phyloP scores from a whole-genome alignment of 192 early-diverging fungal species.

The Haplosporangium gracile region DNA sequence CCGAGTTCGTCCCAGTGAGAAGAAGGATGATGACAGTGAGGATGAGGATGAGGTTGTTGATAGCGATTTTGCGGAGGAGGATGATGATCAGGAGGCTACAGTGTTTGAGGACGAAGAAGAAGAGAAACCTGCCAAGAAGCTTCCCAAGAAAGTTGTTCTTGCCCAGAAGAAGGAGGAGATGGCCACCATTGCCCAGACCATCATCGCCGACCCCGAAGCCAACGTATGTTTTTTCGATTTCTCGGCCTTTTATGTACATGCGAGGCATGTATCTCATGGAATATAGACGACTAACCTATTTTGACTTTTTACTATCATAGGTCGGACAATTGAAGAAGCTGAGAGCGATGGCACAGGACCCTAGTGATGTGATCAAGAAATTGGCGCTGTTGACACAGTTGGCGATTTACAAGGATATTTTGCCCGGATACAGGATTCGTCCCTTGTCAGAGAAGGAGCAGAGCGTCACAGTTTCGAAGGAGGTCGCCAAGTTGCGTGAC shows the following conservation, averaged over 20 bases:
- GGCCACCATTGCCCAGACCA: constrained; percentile 79
- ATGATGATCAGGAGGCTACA: constrained; percentile 37
- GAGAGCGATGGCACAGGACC: constrained; percentile 73
- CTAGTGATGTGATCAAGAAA: constrained; percentile 75
- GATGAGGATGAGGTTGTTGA: constrained; percentile 40
- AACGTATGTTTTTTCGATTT: constrained; percentile 55
- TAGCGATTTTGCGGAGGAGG: constrained; percentile 34
- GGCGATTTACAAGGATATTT: constrained; percentile 94
- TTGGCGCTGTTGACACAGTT: constrained; percentile 89
- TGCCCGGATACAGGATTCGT: constrained; percentile 96
- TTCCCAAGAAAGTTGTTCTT: constrained; percentile 70
- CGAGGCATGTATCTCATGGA: background rate
- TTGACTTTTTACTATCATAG: constrained; percentile 24
- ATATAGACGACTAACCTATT: background rate
- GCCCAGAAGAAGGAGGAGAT: constrained; percentile 82
- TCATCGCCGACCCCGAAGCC: constrained; percentile 88
- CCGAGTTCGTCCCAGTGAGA: constrained; percentile 39
- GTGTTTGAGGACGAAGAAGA: constrained; percentile 18
- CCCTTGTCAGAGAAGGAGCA: constrained; percentile 88
- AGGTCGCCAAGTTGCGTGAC: constrained; percentile 89
- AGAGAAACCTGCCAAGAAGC: constrained; percentile 48
- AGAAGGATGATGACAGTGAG: constrained; percentile 27
- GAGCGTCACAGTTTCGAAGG: constrained; percentile 83
- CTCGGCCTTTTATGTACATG: background rate
- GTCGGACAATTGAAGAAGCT: constrained; percentile 78